Evolutionary conservation across 2,329 filamentous ascomycete species (phyloP).

Genomic region (Neurospora sp.): DNA sequence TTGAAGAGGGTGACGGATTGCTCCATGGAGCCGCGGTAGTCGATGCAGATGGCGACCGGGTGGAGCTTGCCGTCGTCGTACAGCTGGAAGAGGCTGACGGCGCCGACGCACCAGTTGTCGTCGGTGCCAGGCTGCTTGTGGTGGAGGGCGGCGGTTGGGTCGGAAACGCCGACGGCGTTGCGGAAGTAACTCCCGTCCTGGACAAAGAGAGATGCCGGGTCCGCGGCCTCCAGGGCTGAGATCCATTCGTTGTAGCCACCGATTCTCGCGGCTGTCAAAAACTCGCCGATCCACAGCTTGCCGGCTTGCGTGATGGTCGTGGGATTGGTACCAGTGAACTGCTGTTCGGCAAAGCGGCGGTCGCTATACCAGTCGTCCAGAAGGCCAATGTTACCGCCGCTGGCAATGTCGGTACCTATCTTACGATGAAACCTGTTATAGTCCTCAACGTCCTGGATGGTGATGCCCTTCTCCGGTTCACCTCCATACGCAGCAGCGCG

Average conservation of each 20-base stretch:
- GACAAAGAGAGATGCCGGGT: constrained; percentile 26
- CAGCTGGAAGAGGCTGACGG: constrained; percentile 34
- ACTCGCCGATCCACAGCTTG: constrained; percentile 23
- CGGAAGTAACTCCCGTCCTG: constrained; percentile 36
- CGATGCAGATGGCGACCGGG: constrained; percentile 37
- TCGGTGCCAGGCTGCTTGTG: constrained; percentile 20
- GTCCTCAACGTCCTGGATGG: constrained; percentile 22
- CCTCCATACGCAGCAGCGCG: constrained; percentile 19
- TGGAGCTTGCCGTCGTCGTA: constrained; percentile 34
- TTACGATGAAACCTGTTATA: constrained; percentile 28
- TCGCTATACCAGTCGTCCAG: constrained; percentile 33
- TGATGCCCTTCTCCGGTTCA: constrained; percentile 20
- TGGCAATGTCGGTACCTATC: constrained; percentile 25
- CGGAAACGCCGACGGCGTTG: constrained; percentile 22
- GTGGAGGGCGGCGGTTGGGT: constrained; percentile 18
- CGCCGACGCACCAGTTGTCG: constrained; percentile 27
- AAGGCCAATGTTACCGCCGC: constrained; percentile 24
- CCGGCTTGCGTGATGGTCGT: constrained; percentile 33
- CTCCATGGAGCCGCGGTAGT: constrained; percentile 32
- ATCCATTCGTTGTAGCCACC: constrained; percentile 25
- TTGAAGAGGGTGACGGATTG: constrained; percentile 41
- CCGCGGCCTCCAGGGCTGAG: constrained; percentile 18
- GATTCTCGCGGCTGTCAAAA: constrained; percentile 24
- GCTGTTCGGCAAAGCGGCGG: constrained; percentile 33
- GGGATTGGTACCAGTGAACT: constrained; percentile 33